Conservation (phyloP, 1,139 yeast genomes). For the Magnusiomyces paraingens region DNA sequence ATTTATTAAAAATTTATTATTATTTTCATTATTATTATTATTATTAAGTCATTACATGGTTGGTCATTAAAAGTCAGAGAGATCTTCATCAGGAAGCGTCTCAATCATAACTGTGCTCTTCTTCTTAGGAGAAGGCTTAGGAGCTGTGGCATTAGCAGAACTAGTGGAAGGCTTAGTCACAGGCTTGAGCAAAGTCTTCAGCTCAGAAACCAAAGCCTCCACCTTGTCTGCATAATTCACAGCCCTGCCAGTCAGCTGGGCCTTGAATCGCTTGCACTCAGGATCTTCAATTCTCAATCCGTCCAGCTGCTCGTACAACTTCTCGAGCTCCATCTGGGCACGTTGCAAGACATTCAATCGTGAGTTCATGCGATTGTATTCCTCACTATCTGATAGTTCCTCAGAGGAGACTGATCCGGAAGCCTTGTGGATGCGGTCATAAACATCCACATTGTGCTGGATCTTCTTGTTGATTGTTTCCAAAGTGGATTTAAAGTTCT, state of each 20-base stretch:
- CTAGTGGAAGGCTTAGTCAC: background rate
- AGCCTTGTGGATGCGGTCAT: background rate
- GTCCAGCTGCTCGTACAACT: conserved; percentile 8
- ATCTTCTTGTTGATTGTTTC: background rate
- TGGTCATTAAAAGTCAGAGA: background rate
- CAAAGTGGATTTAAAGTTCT: background rate
- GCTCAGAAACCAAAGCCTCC: background rate
- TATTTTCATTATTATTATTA: background rate
- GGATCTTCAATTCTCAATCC: background rate
- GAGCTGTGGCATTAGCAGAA: background rate
- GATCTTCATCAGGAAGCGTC: background rate
- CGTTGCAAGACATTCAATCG: conserved; percentile 10
- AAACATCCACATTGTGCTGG: background rate
- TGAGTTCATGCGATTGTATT: conserved; percentile 1
- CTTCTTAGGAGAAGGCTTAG: background rate
- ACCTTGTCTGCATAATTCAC: conserved; percentile 13
- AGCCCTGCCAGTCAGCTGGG: conserved; percentile 11
- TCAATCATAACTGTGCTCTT: background rate
- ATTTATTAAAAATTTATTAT: background rate
- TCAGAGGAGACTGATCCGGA: background rate
- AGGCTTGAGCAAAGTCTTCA: background rate
- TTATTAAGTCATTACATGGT: background rate
- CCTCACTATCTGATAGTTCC: background rate
- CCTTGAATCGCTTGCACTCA: conserved; percentile 8
- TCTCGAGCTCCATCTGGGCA: conserved; percentile 11